Base-by-base conservation (phyloP, 306 rosid species). In the Erythrophleum fordii region DNA sequence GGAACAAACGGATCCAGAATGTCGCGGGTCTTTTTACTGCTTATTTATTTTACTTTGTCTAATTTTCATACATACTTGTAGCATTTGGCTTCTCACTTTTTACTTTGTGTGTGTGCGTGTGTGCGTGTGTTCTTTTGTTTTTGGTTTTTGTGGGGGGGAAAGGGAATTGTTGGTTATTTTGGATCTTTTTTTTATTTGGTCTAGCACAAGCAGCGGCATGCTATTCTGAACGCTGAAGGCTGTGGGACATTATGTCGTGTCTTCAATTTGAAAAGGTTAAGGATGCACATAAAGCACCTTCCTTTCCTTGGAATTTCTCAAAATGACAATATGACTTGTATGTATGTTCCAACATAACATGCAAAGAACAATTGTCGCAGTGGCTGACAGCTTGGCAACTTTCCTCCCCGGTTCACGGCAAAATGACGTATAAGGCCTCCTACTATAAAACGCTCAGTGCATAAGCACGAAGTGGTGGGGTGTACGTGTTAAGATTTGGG, bases 1-100 rank as follows among this genome's bases (percentile, higher is more conserved):
- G 20, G 14, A 11, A 37, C 76, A 35, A 79, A 70, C 35, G 44
- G 83, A 83, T 86, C 85, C 85, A 37, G 39, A 68, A 60, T 60
- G 23, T 73, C 78, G 76, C 73, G 80, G 83, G 78, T 52, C 49
- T 22, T 72, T 31, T 10, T 11, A 48, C 56, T 70, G 39, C 60
- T 41, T 28, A 12, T 13, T 13, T 44, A 18, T 59, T 75, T 73
- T 5, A 72, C 72, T 39, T 55, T 2, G 3, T 44, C 52, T 14
- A 18, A 22, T 74, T 22, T 58, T 74, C 22, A 23, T 56, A n/a
- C 35, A 53, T 11, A 0, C 0, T 48, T 76, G 74, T 48, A 26
- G 34, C 66, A 9, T 20, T 6, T 35, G 14, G 14, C 45, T 9
- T 66, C 26, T n/a, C 29, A n/a, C 5, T 20, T 22, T 0, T 18